phyloP scores from a whole-genome alignment of 164 flowering plant species.

The Cinnamomum chago region DNA sequence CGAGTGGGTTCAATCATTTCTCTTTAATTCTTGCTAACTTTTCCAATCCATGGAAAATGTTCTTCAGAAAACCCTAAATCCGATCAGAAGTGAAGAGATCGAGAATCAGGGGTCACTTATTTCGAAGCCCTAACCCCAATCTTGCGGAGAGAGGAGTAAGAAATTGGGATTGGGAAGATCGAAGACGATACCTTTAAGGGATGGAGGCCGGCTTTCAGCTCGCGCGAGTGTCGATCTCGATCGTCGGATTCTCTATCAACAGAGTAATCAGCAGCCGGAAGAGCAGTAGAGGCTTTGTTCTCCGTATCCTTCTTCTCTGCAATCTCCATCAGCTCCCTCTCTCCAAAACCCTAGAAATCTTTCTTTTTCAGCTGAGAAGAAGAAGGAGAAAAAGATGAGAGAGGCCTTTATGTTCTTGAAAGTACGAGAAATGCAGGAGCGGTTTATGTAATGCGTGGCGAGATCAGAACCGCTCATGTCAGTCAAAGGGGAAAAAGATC shows the following conservation, averaged over 20 bases:
- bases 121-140: neutral
- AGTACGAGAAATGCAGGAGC: too few species aligned
- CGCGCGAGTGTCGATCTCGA: slow-evolving; percentile 57
- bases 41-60: neutral
- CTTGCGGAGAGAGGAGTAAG: neutral
- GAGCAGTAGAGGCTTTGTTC: slow-evolving; percentile 1
- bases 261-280: slow-evolving; percentile 1
- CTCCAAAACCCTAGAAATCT: neutral
- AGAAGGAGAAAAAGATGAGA: too few species aligned
- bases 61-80: neutral
- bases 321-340: neutral
- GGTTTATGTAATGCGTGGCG: too few species aligned
- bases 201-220: slow-evolving; percentile 85
- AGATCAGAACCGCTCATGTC: too few species aligned
- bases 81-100: neutral
- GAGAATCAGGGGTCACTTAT: neutral
- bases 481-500: too few species aligned
- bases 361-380: too few species aligned
- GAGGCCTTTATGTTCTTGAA: too few species aligned
- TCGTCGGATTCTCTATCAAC: slow-evolving; percentile 44
- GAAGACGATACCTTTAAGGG: slow-evolving; percentile 56
- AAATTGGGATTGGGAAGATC: neutral
- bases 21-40: too few species aligned
- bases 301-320: slow-evolving; percentile 9
- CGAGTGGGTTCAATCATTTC: too few species aligned